Percentiles rank a stretch among this genome's conserved stretches.
Conservation (phyloP, 768 basidiomycete genomes). For the Chalciporus sphaerocephalus region DNA sequence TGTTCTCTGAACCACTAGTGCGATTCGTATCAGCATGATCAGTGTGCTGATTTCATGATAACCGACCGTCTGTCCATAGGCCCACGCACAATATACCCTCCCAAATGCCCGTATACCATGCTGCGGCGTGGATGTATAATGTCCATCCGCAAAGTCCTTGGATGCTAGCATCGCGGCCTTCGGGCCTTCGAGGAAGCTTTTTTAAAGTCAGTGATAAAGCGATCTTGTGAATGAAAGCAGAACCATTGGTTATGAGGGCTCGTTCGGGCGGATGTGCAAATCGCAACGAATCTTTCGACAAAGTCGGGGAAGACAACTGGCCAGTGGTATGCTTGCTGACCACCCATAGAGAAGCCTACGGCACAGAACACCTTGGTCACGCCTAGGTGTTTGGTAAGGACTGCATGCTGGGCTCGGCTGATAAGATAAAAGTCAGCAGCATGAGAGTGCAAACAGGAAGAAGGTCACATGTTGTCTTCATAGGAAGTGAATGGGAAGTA, state of each 20-base stretch:
- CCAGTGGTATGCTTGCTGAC: conserved; percentile 57
- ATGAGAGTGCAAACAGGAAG: not conserved
- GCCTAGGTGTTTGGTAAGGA: conserved; percentile 36
- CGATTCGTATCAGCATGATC: conserved; percentile 1
- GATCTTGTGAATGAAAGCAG: not conserved
- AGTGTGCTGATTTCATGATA: not conserved
- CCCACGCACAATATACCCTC: conserved; percentile 58
- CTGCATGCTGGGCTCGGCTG: conserved; percentile 52
- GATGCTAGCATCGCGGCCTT: conserved; percentile 52
- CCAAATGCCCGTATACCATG: conserved; percentile 53
- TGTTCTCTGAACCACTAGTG: conserved; percentile 54
- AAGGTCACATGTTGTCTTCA: conserved; percentile 50
- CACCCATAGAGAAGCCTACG: conserved; percentile 60
- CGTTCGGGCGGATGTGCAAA: conserved; percentile 55
- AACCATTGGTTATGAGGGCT: conserved; percentile 56
- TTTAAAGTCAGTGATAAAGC: not conserved
- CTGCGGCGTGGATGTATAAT: conserved; percentile 46
- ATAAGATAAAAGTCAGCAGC: not conserved
- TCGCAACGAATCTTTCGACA: conserved; percentile 41
- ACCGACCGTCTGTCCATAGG: conserved; percentile 53
- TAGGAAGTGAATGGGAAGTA: conserved; percentile 56
- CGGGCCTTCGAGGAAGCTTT: conserved; percentile 59
- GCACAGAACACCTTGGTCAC: conserved; percentile 17
- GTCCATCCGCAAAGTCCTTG: conserved; percentile 51
- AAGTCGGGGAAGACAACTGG: conserved; percentile 54